These are phyloP conservation scores for Yamadazyma sp. DNA, from an alignment of 1,139 yeast genomes.

Conservation along the genomic window DNA sequence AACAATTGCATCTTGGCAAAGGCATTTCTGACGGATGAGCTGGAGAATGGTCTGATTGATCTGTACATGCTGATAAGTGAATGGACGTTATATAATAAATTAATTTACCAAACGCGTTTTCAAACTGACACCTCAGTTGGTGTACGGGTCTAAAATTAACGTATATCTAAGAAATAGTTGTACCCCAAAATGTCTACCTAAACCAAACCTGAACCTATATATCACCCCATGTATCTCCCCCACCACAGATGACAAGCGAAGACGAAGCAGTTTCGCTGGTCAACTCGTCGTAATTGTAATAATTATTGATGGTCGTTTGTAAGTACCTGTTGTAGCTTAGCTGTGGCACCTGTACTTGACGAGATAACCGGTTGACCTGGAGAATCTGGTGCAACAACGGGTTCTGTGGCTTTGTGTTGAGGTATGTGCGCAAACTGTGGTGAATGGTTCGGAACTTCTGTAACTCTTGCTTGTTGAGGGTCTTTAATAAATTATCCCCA, in stretches of 20 bases:
- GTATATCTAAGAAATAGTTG: too few relatives aligned
- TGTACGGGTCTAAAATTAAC: not conserved
- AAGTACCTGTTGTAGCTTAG: constrained; percentile 12
- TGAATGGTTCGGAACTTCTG: constrained; percentile 28
- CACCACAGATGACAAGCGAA: constrained; percentile 34
- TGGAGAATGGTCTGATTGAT: constrained; percentile 33
- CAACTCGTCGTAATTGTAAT: constrained; percentile 12
- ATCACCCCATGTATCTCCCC: constrained; percentile 31
- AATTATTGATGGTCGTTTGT: constrained; percentile 9
- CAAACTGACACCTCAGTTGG: not conserved
- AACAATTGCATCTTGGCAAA: constrained; percentile 46
- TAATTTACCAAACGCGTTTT: constrained; percentile 1
- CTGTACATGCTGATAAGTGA: constrained; percentile 9
- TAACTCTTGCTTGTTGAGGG: constrained; percentile 25
- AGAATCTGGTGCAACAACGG: constrained; percentile 17
- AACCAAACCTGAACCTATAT: too few relatives aligned
- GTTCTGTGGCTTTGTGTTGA: constrained; percentile 15
- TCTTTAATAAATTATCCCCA: constrained; percentile 35
- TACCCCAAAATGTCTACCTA: too few relatives aligned
- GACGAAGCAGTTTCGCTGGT: constrained; percentile 19
- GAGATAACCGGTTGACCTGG: constrained; percentile 8
- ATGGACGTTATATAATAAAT: not conserved
- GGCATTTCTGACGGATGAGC: constrained; percentile 29
- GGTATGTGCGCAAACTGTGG: constrained; percentile 20
- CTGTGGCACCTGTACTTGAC: constrained; percentile 3